Base-by-base conservation (phyloP, 2,329 filamentous ascomycete genomes). In the Uncinocarpus reesii region DNA sequence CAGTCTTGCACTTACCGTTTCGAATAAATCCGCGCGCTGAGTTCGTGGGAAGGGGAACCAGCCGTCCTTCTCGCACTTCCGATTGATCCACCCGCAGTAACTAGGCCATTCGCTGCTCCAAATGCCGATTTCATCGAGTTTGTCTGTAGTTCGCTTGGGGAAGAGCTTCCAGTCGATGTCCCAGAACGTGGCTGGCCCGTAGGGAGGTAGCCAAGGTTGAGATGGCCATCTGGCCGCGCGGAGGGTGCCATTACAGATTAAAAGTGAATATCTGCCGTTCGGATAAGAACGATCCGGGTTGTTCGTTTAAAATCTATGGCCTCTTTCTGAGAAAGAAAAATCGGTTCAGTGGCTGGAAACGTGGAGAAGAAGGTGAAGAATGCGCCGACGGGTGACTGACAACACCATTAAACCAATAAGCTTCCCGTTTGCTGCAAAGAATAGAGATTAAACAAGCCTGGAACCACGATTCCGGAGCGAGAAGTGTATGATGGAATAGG, bases 21-120 rank as follows among this genome's bases (percentile, higher is more conserved):
- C 54, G 88, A 88, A 69, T 85, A 95, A 52, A 96, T 74, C 60
- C 90, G 67, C 56, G 79, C 81, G 50, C 83, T 80, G 62, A 88
- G 79, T 57, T 96, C 92, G 72, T 95, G 89, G 69, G 89, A 95
- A 60, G 92, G 92, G 76, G 92, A 98, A 65, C 89, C 89, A 73
- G 87, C 81, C 74, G 89, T 88, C 62, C 90, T 84, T 72, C 90
- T 74, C 57, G 74, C 72, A 61, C 70, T 71, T 54, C 73, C 73
- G 48, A 77, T 71, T 48, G 76, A 71, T 49, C 65, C 68, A 50
- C 68, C 68, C 52, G 70, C 61, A 48, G 65, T 65, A 51, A 66
- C 81, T 58, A 86, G 69, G 51, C 78, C 74, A 58, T 78, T 79
- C 41, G 83, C 73, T 53, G 84, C 71, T 51, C 80, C 81, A 62